phyloP scores from a whole-genome alignment of 2,329 filamentous ascomycete species.

The Aspergillus sp. region DNA sequence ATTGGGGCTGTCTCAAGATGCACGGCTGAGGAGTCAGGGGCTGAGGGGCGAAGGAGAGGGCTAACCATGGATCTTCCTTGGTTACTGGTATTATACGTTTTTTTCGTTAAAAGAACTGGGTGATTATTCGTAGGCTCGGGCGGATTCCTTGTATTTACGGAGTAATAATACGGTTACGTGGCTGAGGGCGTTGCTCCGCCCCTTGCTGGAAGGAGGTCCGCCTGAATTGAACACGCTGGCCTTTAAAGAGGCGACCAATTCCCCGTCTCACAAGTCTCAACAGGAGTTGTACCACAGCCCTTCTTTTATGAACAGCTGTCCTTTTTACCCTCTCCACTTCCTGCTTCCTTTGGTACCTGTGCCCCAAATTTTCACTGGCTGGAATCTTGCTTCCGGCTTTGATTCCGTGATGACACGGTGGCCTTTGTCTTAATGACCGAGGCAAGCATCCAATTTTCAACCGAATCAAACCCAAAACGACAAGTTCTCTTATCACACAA shows the following conservation, averaged over 20 bases:
- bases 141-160: neutral
- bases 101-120: neutral
- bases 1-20: neutral
- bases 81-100: neutral
- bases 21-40: neutral
- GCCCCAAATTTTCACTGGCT: slow-evolving; percentile 12
- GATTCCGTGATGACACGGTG: slow-evolving; percentile 39
- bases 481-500: neutral
- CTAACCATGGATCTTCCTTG: neutral
- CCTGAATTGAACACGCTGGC: slow-evolving; percentile 39
- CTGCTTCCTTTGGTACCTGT: slow-evolving; percentile 12
- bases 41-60: neutral
- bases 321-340: slow-evolving; percentile 24
- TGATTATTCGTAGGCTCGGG: neutral
- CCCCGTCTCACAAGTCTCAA: slow-evolving; percentile 12
- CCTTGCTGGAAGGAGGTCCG: slow-evolving; percentile 11
- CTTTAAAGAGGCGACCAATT: slow-evolving; percentile 36
- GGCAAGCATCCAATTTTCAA: slow-evolving; percentile 8
- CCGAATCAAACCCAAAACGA: neutral
- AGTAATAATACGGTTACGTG: slow-evolving; percentile 17
- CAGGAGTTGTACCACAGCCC: slow-evolving; percentile 3
- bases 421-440: slow-evolving; percentile 22
- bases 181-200: slow-evolving; percentile 24
- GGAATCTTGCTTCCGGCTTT: slow-evolving; percentile 28
- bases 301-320: slow-evolving; percentile 35